phyloP scores from a whole-genome alignment of 495 filamentous ascomycete genomes.

The Aspergillus incahuasiensis region DNA sequence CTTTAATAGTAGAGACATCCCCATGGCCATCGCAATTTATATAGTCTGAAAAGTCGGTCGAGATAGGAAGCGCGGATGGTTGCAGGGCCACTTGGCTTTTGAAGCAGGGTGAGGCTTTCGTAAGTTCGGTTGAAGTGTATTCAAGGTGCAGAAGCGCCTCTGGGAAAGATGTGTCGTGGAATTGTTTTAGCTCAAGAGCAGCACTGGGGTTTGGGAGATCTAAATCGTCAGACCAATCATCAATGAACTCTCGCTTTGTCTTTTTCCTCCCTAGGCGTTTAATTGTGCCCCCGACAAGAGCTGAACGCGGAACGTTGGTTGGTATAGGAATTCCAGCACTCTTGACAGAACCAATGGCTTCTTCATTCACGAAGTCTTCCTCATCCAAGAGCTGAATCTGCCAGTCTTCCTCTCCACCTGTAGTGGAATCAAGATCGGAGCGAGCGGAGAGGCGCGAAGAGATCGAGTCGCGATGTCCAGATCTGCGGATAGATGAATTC shows the following conservation, averaged over 20 bases:
- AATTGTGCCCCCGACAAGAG: conserved; percentile 88
- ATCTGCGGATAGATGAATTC: conserved; percentile 46
- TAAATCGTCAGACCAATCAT: conserved; percentile 91
- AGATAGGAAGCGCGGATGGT: conserved; percentile 22
- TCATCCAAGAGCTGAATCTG: conserved; percentile 73
- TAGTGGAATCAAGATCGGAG: conserved; percentile 72
- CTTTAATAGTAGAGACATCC: conserved; percentile 66
- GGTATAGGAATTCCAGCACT: conserved; percentile 91
- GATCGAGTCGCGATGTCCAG: conserved; percentile 64
- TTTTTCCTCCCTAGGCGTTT: conserved; percentile 83
- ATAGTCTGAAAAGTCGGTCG: conserved; percentile 60
- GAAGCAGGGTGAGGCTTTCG: conserved; percentile 34
- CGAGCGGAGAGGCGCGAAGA: conserved; percentile 73
- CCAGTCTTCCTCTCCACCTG: conserved; percentile 74
- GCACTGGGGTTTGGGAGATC: conserved; percentile 65
- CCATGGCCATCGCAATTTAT: conserved; percentile 58
- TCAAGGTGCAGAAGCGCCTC: conserved; percentile 63
- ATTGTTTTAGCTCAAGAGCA: conserved; percentile 58
- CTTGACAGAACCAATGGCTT: conserved; percentile 81
- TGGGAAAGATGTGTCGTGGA: conserved; percentile 57
- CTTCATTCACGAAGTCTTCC: conserved; percentile 71
- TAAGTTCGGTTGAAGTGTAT: conserved; percentile 37
- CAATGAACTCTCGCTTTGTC: conserved; percentile 65
- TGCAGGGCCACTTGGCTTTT: conserved; percentile 24
- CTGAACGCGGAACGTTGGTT: conserved; percentile 84